Evolutionary conservation across 2,329 filamentous ascomycete species (phyloP).

Genomic region (Bisporella sp.): DNA sequence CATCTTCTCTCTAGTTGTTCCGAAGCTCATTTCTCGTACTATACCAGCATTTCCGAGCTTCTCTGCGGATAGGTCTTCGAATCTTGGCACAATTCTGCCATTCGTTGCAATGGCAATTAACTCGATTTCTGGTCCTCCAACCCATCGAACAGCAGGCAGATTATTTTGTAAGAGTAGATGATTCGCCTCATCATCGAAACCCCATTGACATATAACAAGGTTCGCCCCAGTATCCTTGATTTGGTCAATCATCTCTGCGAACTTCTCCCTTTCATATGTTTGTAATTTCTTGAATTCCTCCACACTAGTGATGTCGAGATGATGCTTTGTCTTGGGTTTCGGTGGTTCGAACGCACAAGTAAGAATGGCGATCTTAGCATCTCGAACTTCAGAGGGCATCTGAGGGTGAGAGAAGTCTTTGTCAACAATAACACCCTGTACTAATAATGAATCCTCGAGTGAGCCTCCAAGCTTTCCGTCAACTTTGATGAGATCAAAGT

Average conservation of each 20-base stretch:
- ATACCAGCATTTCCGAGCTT: slow-evolving; percentile 88
- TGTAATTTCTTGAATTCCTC: slow-evolving; percentile 99
- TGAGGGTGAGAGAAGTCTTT: slow-evolving; percentile 99
- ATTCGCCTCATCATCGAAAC: slow-evolving; percentile 98
- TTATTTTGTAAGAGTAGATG: slow-evolving; percentile 94
- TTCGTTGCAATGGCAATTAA: slow-evolving; percentile 98
- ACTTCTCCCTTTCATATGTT: slow-evolving; percentile 92
- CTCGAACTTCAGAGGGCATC: slow-evolving; percentile 91
- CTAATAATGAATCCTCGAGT: slow-evolving; percentile 86
- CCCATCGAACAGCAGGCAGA: slow-evolving; percentile 93
- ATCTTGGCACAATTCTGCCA: slow-evolving; percentile 92
- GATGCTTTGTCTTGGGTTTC: slow-evolving; percentile 99
- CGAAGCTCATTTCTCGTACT: slow-evolving; percentile 92
- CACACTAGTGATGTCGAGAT: slow-evolving; percentile 92
- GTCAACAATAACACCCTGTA: slow-evolving; percentile 97
- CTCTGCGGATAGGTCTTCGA: slow-evolving; percentile 84
- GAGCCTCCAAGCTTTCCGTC: slow-evolving; percentile 95
- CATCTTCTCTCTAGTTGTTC: slow-evolving; percentile 98
- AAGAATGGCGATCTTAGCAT: slow-evolving; percentile 95
- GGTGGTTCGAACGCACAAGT: slow-evolving; percentile 98
- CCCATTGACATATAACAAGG: slow-evolving; percentile 98
- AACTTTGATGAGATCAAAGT: slow-evolving; percentile 99
- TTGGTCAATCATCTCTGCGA: slow-evolving; percentile 96
- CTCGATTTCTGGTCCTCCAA: slow-evolving; percentile 96
- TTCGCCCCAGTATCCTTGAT: slow-evolving; percentile 98